Evolutionary conservation across 306 rosid genomes (phyloP).

Genomic region (Sophora flavescens): DNA sequence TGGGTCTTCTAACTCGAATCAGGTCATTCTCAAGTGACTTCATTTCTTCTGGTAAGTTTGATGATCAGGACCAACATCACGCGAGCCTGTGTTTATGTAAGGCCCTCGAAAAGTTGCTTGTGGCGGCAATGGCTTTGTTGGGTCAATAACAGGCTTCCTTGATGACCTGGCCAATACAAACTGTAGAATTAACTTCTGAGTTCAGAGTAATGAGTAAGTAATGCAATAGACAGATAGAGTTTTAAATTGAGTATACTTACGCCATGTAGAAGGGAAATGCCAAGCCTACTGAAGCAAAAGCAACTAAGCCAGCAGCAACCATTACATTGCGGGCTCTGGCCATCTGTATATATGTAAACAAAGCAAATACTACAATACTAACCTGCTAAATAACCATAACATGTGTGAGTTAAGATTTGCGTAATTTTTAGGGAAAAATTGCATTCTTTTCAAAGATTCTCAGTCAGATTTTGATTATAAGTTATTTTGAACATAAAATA

Average conservation of each 20-base stretch:
- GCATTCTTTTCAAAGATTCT: background rate
- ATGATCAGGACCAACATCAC: conserved; percentile 85
- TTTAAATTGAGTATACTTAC: conserved; percentile 52
- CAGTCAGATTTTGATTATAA: no score
- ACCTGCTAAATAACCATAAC: conserved; percentile 14
- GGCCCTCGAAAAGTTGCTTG: conserved; percentile 99
- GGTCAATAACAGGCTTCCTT: conserved; percentile 80
- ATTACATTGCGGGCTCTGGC: conserved; percentile 63
- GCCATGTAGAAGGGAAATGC: conserved; percentile 99
- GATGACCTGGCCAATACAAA: conserved; percentile 67
- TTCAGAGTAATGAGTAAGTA: background rate
- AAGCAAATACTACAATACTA: background rate
- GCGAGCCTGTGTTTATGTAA: conserved; percentile 91
- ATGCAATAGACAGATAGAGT: conserved; percentile 2
- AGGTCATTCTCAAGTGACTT: conserved; percentile 16
- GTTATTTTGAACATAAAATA: no score
- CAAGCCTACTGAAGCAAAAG: conserved; percentile 78
- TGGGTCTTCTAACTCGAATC: conserved; percentile 8
- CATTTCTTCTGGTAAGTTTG: conserved; percentile 70
- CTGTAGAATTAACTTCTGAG: background rate
- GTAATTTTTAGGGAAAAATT: background rate
- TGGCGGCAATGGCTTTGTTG: conserved; percentile 84
- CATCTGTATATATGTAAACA: conserved; percentile 54
- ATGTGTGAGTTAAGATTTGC: background rate
- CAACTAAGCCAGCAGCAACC: conserved; percentile 75